Percentiles rank a stretch among this genome's conserved stretches.
Conservation (phyloP, 2,329 filamentous ascomycete species). For the Paraconiothyrium sp. region DNA sequence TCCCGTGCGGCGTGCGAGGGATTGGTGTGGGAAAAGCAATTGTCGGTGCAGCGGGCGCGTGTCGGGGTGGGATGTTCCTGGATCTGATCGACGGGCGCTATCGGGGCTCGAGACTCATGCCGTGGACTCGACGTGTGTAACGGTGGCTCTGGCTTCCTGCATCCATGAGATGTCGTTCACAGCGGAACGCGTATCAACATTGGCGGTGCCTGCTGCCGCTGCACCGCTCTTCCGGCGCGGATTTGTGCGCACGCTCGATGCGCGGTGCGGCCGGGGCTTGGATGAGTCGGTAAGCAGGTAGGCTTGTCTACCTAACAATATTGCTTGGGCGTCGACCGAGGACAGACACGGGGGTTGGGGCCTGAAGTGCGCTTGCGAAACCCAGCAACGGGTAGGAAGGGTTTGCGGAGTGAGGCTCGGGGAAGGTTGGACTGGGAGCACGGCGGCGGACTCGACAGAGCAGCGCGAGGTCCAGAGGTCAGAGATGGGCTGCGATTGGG, state of each 20-base stretch:
- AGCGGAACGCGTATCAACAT: slow-evolving; percentile 22
- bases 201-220: slow-evolving; percentile 14
- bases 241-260: slow-evolving; percentile 19
- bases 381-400: slow-evolving; percentile 21
- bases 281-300: slow-evolving; percentile 17
- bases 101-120: slow-evolving; percentile 46
- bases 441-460: slow-evolving; percentile 18
- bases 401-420: slow-evolving; percentile 26
- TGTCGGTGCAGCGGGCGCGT: slow-evolving; percentile 17
- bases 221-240: slow-evolving; percentile 13
- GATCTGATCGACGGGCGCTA: slow-evolving; percentile 34
- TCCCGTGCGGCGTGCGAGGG: slow-evolving; percentile 15
- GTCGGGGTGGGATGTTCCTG: slow-evolving; percentile 24
- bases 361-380: slow-evolving; percentile 13
- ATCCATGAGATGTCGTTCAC: slow-evolving; percentile 38
- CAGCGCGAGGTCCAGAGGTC: slow-evolving; percentile 21
- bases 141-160: slow-evolving; percentile 34
- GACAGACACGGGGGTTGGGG: slow-evolving; percentile 12
- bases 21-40: slow-evolving; percentile 18
- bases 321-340: slow-evolving; percentile 40
- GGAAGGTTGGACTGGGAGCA: slow-evolving; percentile 26
- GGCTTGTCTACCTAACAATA: slow-evolving; percentile 24
- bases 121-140: slow-evolving; percentile 41
- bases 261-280: slow-evolving; percentile 20
- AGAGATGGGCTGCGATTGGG: slow-evolving; percentile 23